Conservation (phyloP, 2,329 filamentous ascomycete species). For the Truncatella angustata region DNA sequence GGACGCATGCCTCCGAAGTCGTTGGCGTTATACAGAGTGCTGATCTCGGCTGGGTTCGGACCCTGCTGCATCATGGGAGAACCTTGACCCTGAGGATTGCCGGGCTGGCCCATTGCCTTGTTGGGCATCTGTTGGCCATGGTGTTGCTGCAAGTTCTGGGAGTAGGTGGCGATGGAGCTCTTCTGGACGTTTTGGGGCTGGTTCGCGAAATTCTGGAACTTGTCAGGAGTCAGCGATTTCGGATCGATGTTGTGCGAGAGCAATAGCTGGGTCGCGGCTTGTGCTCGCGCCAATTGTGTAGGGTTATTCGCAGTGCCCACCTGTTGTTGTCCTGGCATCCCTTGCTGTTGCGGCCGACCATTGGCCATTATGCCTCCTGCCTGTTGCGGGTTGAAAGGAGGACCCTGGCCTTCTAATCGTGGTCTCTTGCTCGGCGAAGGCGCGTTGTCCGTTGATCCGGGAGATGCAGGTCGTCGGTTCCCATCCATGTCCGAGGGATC, state of each 20-base stretch:
- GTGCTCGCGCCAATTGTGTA: conserved; percentile 3
- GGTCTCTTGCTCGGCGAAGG: conserved; percentile 90
- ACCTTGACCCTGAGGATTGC: conserved; percentile 71
- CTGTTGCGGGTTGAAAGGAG: conserved; percentile 70
- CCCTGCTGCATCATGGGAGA: conserved; percentile 80
- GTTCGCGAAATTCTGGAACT: conserved; percentile 65
- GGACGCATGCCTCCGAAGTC: conserved; percentile 65
- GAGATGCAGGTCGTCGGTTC: conserved; percentile 79
- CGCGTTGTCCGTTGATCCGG: conserved; percentile 79
- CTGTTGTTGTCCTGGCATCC: conserved; percentile 71
- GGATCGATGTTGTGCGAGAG: conserved; percentile 73
- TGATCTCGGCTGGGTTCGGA: conserved; percentile 59
- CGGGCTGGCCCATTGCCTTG: conserved; percentile 73
- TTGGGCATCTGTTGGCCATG: conserved; percentile 78
- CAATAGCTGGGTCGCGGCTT: conserved; percentile 58
- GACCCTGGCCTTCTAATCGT: conserved; percentile 73
- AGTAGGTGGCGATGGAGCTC: conserved; percentile 86
- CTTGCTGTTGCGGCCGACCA: conserved; percentile 62
- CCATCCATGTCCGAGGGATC: conserved; percentile 86
- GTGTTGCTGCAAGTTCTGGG: conserved; percentile 79
- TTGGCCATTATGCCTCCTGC: conserved; percentile 71
- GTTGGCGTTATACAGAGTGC: conserved; percentile 60
- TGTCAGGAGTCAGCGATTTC: conserved; percentile 68
- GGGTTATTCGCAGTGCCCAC: conserved; percentile 44
- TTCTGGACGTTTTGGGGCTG: conserved; percentile 63